Percentiles rank a stretch among this genome's conserved stretches.
phyloP scores from a whole-genome alignment of 768 basidiomycete genomes.

The Boletus patriciae region DNA sequence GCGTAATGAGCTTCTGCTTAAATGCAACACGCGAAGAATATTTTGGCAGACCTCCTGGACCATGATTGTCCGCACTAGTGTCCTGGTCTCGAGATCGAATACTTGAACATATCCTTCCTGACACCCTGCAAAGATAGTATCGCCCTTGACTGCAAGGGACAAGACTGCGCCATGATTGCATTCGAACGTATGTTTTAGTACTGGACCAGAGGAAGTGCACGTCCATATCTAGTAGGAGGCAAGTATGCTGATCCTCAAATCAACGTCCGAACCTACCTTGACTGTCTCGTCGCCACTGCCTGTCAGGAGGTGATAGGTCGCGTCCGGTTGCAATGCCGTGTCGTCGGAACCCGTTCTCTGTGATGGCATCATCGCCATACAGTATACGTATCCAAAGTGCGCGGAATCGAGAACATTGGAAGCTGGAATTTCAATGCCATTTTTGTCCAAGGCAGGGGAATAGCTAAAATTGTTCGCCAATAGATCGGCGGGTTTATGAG shows the following conservation, averaged over 20 bases:
- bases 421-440: slow-evolving; percentile 53
- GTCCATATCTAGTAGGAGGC: slow-evolving; percentile 58
- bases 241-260: not conserved
- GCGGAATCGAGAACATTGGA: slow-evolving; percentile 82
- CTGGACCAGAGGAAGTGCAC: slow-evolving; percentile 47
- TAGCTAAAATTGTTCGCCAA: slow-evolving; percentile 55
- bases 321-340: slow-evolving; percentile 19
- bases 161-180: slow-evolving; percentile 80
- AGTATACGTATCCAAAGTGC: slow-evolving; percentile 94
- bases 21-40: not conserved
- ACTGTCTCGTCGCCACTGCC: slow-evolving; percentile 91
- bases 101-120: slow-evolving; percentile 94
- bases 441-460: slow-evolving; percentile 33
- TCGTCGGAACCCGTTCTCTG: slow-evolving; percentile 40
- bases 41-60: slow-evolving; percentile 64
- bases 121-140: slow-evolving; percentile 88
- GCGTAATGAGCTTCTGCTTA: not conserved
- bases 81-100: slow-evolving; percentile 87
- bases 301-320: slow-evolving; percentile 60
- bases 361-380: slow-evolving; percentile 56
- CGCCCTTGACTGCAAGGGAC: slow-evolving; percentile 70
- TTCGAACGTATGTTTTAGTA: slow-evolving; percentile 62
- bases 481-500: slow-evolving; percentile 66
- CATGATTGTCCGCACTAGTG: slow-evolving; percentile 82
- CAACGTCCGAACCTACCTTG: slow-evolving; percentile 53